Percentiles rank a stretch among this genome's conserved stretches.
Evolutionary conservation across 2,329 filamentous ascomycete species (phyloP).

Genomic region (Fusarium kyushuense): DNA sequence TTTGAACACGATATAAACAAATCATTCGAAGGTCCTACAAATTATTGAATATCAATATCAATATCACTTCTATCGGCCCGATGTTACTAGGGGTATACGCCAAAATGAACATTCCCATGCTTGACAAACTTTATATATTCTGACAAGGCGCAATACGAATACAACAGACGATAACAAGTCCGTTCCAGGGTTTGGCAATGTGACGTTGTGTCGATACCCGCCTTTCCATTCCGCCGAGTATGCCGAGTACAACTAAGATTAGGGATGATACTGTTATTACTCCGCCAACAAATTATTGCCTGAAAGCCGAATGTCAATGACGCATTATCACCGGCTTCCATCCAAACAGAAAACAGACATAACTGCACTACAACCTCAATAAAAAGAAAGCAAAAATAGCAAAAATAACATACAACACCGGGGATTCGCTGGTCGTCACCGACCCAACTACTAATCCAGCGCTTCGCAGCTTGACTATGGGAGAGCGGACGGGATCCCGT

Average conservation of each 20-base stretch:
- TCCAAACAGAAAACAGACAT: too few species aligned
- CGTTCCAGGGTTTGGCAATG: background rate
- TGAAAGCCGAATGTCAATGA: background rate
- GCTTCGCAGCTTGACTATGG: conserved; percentile 27
- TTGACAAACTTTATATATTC: background rate
- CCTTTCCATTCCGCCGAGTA: background rate
- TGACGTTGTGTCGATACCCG: background rate
- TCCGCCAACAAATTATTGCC: background rate
- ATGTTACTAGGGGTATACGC: background rate
- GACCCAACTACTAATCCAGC: conserved; percentile 34
- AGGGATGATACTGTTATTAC: background rate
- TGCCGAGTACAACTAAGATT: background rate
- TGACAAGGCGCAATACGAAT: background rate
- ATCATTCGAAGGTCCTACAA: too few species aligned
- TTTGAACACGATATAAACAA: too few species aligned
- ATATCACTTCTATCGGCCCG: background rate
- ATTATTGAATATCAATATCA: background rate
- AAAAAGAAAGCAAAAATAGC: background rate
- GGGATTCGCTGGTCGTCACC: conserved; percentile 35
- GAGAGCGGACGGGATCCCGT: conserved; percentile 33
- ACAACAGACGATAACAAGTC: background rate
- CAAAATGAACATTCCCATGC: too few species aligned
- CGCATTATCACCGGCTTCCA: too few species aligned
- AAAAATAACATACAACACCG: conserved; percentile 31
- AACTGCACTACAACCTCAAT: background rate